Evolutionary conservation across 2,329 filamentous ascomycete species (phyloP).

Genomic region (Aspergillus pseudotamarii): DNA sequence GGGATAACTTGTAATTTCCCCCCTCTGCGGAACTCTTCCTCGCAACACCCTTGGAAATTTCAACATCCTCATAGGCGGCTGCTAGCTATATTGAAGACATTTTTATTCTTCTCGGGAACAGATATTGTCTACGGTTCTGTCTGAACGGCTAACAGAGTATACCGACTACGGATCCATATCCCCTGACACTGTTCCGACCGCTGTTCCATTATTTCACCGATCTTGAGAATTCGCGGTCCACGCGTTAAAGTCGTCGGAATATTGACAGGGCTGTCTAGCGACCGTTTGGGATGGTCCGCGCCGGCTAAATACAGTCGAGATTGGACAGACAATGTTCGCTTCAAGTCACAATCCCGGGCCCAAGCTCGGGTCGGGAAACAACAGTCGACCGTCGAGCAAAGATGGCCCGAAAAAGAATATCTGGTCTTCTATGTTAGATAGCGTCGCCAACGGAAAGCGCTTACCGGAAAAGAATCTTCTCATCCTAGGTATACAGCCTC

Average conservation of each 20-base stretch:
- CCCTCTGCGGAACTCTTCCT: conserved; percentile 1
- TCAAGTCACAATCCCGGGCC: conserved; percentile 39
- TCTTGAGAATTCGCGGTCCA: conserved; percentile 11
- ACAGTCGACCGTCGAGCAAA: conserved; percentile 55
- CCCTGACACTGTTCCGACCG: conserved; percentile 36
- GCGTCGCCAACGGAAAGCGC: conserved; percentile 84
- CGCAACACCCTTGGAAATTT: neutral
- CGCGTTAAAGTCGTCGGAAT: conserved; percentile 20
- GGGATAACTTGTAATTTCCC: conserved; percentile 10
- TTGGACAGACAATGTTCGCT: conserved; percentile 42
- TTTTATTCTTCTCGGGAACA: conserved; percentile 1
- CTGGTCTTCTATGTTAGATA: conserved; percentile 92
- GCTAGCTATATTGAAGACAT: neutral
- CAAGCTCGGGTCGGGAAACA: conserved; percentile 32
- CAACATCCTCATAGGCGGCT: neutral
- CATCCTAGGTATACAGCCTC: conserved; percentile 67
- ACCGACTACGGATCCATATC: conserved; percentile 19
- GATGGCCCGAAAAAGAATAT: conserved; percentile 77
- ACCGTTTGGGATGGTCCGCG: conserved; percentile 38
- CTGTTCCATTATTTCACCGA: conserved; percentile 17
- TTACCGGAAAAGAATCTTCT: conserved; percentile 90
- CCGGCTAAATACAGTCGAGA: conserved; percentile 37
- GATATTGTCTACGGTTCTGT: neutral
- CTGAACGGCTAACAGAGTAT: conserved; percentile 5
- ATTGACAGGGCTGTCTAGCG: conserved; percentile 1